These are phyloP conservation scores for Rhytidiadelphus loreus DNA, from an alignment of 225 moss, liverwort and hornwort species.

Conservation along the genomic window DNA sequence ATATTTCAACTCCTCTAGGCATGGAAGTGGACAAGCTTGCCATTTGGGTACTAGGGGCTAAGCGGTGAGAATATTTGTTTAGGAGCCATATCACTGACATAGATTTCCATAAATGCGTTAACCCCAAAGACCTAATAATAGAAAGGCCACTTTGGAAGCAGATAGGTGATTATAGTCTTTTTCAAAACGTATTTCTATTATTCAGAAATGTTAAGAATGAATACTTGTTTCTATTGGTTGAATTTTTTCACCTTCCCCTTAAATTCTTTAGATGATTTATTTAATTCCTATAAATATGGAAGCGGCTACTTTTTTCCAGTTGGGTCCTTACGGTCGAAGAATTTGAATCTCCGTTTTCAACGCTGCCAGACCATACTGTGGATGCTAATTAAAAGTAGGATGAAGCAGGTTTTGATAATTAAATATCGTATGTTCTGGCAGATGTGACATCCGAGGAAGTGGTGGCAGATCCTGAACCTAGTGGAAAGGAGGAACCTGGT, in stretches of 20 bases:
- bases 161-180: not conserved
- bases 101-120: not conserved
- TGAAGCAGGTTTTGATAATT: not conserved
- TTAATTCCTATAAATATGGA: not conserved
- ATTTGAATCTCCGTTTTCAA: not conserved
- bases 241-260: not conserved
- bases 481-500: not conserved
- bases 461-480: constrained; percentile 5
- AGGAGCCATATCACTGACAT: not conserved
- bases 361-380: not conserved
- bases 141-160: not conserved
- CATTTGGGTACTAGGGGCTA: not conserved
- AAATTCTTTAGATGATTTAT: not conserved
- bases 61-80: not conserved
- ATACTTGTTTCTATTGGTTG: not conserved
- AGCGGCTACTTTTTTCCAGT: not conserved
- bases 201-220: not conserved
- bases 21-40: not conserved
- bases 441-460: constrained; percentile 16
- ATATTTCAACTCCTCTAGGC: not conserved
- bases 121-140: not conserved
- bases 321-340: not conserved
- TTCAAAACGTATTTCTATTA: not conserved
- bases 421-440: not conserved
- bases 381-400: not conserved